A percentile compares a stretch with the other conserved stretches of the same genome.
Conservation (phyloP, 169 alveolate genomes). For the Eimeria brunetti region DNA sequence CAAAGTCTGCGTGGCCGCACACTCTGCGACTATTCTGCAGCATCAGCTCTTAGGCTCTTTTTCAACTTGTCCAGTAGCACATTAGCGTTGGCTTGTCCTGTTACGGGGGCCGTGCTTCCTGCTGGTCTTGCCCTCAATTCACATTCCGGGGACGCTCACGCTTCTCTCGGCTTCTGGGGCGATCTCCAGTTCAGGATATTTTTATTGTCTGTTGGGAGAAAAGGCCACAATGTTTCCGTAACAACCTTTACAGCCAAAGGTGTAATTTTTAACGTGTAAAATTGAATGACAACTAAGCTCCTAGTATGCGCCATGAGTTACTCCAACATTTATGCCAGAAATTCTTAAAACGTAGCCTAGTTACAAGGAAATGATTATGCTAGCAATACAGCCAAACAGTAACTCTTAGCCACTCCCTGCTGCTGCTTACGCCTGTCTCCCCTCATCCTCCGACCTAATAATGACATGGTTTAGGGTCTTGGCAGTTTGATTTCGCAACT, state of each 20-base stretch:
- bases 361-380: not conserved
- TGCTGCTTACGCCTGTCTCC: not conserved
- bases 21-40: not conserved
- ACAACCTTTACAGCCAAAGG: not conserved
- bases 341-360: not conserved
- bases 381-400: not conserved
- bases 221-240: not conserved
- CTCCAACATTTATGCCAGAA: not conserved
- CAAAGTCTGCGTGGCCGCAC: not conserved
- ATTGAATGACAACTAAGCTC: not conserved
- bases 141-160: not conserved
- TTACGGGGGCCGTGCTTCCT: not conserved
- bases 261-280: not conserved
- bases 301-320: not conserved
- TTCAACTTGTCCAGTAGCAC: not conserved
- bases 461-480: no score
- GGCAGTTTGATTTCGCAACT: not conserved
- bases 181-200: not conserved
- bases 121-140: not conserved
- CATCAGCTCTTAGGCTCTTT: not conserved
- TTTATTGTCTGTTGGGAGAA: not conserved
- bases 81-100: not conserved
- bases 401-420: not conserved
- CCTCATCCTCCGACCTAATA: not conserved
- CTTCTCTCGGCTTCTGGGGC: not conserved